Percentiles rank a stretch among this genome's conserved stretches.
These are phyloP conservation scores for Choiromyces venosus DNA, from an alignment of 495 filamentous ascomycete genomes.

Conservation along the genomic window DNA sequence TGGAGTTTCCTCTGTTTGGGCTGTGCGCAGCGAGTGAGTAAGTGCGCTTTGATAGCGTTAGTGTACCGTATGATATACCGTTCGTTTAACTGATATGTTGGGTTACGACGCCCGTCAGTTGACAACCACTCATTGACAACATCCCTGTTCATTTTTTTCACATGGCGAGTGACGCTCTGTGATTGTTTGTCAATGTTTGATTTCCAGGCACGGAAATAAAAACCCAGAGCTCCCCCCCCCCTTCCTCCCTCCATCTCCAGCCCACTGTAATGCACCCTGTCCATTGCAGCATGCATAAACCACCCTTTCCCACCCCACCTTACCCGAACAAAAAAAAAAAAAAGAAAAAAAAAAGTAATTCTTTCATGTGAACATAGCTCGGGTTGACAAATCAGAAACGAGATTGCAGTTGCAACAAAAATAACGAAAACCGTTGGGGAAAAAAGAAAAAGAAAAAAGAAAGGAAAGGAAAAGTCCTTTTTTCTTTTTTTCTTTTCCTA, in stretches of 20 bases:
- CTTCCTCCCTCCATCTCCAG: conserved; percentile 6
- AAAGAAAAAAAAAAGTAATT: not conserved
- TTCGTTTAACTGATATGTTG: too few relatives aligned
- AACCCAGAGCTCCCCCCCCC: not conserved
- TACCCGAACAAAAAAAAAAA: not conserved
- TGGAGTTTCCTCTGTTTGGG: not conserved
- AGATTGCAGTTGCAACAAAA: not conserved
- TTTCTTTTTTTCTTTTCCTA: not conserved
- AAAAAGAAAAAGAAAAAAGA: not conserved
- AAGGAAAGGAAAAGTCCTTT: not conserved
- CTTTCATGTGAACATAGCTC: not conserved
- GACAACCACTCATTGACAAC: not conserved
- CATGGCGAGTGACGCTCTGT: not conserved
- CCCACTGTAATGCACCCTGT: not conserved
- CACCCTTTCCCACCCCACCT: not conserved
- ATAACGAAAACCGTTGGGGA: not conserved
- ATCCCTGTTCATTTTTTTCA: not conserved
- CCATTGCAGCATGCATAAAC: not conserved
- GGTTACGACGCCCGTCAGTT: not conserved
- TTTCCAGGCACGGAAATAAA: not conserved
- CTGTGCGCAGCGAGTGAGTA: too few relatives aligned
- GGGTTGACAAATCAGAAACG: not conserved
- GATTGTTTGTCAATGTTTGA: not conserved
- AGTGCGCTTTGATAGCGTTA: not conserved
- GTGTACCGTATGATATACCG: not conserved